Conservation (phyloP, 129 eudicot genomes). For the Artemisia annua region DNA sequence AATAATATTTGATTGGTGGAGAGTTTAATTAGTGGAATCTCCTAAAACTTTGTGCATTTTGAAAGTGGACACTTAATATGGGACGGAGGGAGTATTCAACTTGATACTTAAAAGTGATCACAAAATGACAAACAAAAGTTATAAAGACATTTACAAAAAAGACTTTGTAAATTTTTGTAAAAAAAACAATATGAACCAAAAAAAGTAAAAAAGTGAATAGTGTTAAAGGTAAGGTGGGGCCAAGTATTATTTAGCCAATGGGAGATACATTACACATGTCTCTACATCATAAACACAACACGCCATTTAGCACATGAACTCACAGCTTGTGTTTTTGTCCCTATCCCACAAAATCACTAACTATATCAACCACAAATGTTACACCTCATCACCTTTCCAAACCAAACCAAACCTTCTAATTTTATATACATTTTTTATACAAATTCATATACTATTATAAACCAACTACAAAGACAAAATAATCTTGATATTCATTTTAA, state of each 20-base stretch:
- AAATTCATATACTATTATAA: neutral
- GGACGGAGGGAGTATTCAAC: too few species aligned
- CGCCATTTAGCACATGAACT: slow-evolving; percentile 40
- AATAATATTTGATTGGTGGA: too few species aligned
- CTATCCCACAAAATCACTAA: neutral
- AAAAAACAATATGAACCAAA: neutral
- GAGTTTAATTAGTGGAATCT: too few species aligned
- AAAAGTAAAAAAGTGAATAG: slow-evolving; percentile 9
- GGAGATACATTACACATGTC: slow-evolving; percentile 35
- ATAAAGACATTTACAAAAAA: neutral
- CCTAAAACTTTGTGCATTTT: too few species aligned
- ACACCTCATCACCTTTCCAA: slow-evolving; percentile 2
- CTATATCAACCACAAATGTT: neutral
- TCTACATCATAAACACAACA: slow-evolving; percentile 37
- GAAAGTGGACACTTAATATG: too few species aligned
- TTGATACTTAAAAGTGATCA: neutral
- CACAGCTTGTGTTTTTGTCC: slow-evolving; percentile 38
- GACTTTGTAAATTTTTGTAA: slow-evolving; percentile 10
- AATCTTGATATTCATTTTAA: neutral
- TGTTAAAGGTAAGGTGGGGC: slow-evolving; percentile 4
- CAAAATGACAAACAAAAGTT: slow-evolving; percentile 14
- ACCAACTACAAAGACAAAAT: neutral
- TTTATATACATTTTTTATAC: neutral
- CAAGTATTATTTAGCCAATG: slow-evolving; percentile 15
- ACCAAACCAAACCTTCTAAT: neutral